Evolutionary conservation across 768 basidiomycete genomes (phyloP).

Genomic region (Hygrophoropsis aurantiaca): DNA sequence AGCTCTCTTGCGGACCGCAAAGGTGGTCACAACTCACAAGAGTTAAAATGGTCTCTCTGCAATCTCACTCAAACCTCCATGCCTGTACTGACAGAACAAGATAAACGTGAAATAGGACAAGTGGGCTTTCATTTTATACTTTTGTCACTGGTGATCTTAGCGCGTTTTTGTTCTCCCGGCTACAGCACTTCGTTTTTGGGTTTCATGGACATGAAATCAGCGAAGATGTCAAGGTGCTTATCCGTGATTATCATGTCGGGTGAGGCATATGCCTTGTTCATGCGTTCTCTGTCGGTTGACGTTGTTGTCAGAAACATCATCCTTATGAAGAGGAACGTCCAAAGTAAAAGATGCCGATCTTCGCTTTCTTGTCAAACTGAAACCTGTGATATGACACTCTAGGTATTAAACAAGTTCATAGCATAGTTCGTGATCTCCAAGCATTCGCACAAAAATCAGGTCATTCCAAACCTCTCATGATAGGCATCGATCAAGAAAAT

Average conservation of each 20-base stretch:
- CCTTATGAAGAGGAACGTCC: slow-evolving; percentile 66
- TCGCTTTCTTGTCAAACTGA: neutral
- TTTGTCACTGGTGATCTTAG: too few species aligned
- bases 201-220: slow-evolving; percentile 59
- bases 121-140: slow-evolving; percentile 20
- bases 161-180: neutral
- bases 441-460: slow-evolving; percentile 54
- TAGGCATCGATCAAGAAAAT: slow-evolving; percentile 76
- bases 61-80: slow-evolving; percentile 9
- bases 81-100: slow-evolving; percentile 32
- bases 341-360: slow-evolving; percentile 35
- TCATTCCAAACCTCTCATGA: slow-evolving; percentile 55
- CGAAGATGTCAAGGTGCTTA: slow-evolving; percentile 53
- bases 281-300: neutral
- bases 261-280: slow-evolving; percentile 13
- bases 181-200: slow-evolving; percentile 72
- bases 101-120: slow-evolving; percentile 48
- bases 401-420: slow-evolving; percentile 40
- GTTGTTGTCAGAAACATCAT: slow-evolving; percentile 47
- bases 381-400: neutral
- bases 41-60: neutral
- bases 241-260: slow-evolving; percentile 63
- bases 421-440: slow-evolving; percentile 52
- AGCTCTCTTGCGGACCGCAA: neutral
- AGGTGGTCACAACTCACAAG: neutral